Percentiles rank a stretch among this genome's conserved stretches.
These are phyloP conservation scores for Penicillium hordei DNA, from an alignment of 2,329 filamentous ascomycete genomes.

Conservation along the genomic window DNA sequence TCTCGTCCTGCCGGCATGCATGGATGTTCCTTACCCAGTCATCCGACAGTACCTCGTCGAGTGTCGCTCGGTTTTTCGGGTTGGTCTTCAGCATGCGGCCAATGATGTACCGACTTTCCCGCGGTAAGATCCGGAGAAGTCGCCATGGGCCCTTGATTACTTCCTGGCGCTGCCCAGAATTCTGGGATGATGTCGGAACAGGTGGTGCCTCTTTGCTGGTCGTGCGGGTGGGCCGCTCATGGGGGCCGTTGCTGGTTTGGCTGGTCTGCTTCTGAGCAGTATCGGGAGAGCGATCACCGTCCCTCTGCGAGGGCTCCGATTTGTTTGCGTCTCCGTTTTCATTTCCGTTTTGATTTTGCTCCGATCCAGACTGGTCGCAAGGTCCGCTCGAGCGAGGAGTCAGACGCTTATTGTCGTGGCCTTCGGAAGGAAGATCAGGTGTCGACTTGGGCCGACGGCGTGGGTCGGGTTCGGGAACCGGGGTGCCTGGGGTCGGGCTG, in stretches of 20 bases:
- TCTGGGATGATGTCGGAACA: conserved; percentile 28
- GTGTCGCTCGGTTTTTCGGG: conserved; percentile 75
- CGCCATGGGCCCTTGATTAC: conserved; percentile 92
- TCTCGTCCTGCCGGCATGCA: conserved; percentile 77
- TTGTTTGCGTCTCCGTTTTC: conserved; percentile 13
- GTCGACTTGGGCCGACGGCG: conserved; percentile 40
- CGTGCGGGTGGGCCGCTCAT: conserved; percentile 33
- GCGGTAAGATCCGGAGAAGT: conserved; percentile 78
- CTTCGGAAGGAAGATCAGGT: conserved; percentile 34
- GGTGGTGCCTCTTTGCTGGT: conserved; percentile 44
- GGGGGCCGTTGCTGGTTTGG: conserved; percentile 19
- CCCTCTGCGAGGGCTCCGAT: conserved; percentile 22
- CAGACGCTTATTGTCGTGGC: conserved; percentile 26
- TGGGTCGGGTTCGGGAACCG: conserved; percentile 43
- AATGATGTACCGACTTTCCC: conserved; percentile 87
- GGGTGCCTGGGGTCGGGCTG: conserved; percentile 70
- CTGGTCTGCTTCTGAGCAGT: conserved; percentile 29
- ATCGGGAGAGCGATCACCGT: conserved; percentile 28
- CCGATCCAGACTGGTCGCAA: conserved; percentile 17
- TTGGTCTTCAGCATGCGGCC: conserved; percentile 89
- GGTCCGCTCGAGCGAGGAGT: conserved; percentile 22
- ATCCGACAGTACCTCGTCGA: conserved; percentile 83
- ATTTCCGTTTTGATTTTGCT: conserved; percentile 20
- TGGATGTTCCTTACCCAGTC: conserved; percentile 84
- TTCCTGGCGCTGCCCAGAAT: conserved; percentile 55